Base-by-base conservation (phyloP, 1,284 basidiomycete species). In the Cryptococcus amylolentus region DNA sequence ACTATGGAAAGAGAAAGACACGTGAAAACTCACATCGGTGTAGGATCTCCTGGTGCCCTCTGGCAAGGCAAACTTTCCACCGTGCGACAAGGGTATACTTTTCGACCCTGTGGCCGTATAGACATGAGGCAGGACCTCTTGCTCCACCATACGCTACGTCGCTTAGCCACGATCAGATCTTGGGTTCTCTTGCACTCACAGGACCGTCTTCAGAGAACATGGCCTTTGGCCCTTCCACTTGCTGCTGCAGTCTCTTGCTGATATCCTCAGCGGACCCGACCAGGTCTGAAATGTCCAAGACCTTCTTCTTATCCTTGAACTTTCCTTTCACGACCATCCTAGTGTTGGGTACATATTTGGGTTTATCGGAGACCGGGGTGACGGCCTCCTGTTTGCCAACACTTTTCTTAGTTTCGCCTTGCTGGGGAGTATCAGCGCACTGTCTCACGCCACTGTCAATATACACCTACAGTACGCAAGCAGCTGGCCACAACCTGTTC, bases 71-170 rank as follows among this genome's bases (percentile, higher is more conserved):
- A 92, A 91, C 65, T 86, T 88, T 7, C 78, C 82, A 78, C 72
- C 94, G 82, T 75, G 86, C 73, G 73, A 87, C 13, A 90, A 78
- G 64, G 84, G 87, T 57, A 84, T 83, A 2, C 75, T 81, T 49
- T 80, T 79, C 3, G 80, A 78, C 16, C 83, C 79, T 3, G 90
- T 87, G 1, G 59, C 56, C 2, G 88, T 87, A 71, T 95, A 99
- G 13, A 99, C 89, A 76, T 98, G 86, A 0, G 95, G 95, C 47
- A 97, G 84, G 18, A 75, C 72, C 47, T 79, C 73, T 52, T 83
- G 75, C 66, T 89, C 86, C 3, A 83, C 79, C 8, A 80, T 79
- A 18, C 82, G 79, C 70, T 84, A 57, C 47, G 51, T 14, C 28
- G 31, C 23, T 10, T 23, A 35, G 2, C 37, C 28, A 20, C 27